Percentiles rank a stretch among this genome's conserved stretches.
These are phyloP conservation scores for Wallacemonas sp. DNA, from an alignment of 208 protist species.

Conservation along the genomic window DNA sequence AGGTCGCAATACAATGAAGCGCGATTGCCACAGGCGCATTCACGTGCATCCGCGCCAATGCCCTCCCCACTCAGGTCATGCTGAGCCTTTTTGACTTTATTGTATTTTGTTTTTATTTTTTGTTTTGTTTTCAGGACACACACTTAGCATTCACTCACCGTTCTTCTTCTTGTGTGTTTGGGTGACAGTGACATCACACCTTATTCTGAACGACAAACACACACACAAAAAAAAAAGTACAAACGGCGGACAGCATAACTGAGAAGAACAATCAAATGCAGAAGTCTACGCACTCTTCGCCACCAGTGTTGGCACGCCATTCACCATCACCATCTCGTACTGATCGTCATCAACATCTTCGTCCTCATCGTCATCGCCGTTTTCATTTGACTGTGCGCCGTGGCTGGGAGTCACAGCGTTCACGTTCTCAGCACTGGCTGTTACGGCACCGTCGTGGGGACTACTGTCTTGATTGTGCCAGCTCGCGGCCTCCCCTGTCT, in stretches of 20 bases:
- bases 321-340: conserved; percentile 78
- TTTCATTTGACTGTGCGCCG: not conserved
- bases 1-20: too few species aligned
- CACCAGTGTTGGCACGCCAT: conserved; percentile 57
- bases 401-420: not conserved
- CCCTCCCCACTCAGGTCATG: not conserved
- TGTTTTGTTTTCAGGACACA: not conserved
- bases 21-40: too few species aligned
- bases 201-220: not conserved
- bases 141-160: not conserved
- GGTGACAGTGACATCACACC: too few species aligned
- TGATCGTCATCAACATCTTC: conserved; percentile 58
- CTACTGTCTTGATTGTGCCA: too few species aligned
- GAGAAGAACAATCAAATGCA: not conserved
- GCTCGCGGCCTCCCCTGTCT: too few species aligned
- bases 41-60: too few species aligned
- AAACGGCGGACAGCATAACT: not conserved
- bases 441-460: not conserved
- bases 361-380: conserved; percentile 13
- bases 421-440: not conserved
- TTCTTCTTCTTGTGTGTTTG: too few species aligned
- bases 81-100: not conserved
- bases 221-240: conserved; percentile 11
- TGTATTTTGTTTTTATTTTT: not conserved
- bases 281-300: conserved; percentile 6